A percentile compares a stretch with the other conserved stretches of the same genome.
Conservation (phyloP, 306 rosid species). For the Rubus idaeus region DNA sequence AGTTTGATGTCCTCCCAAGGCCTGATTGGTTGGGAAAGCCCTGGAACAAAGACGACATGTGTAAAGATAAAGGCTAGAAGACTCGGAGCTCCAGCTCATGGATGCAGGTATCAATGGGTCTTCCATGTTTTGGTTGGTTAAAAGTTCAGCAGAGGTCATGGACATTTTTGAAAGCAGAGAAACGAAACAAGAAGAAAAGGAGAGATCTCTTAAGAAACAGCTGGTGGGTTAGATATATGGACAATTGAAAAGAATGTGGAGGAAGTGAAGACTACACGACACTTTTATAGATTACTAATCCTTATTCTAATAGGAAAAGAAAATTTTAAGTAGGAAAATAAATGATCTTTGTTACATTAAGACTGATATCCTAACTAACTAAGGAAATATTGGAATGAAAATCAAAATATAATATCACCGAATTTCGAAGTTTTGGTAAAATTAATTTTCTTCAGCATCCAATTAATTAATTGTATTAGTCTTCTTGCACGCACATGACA, state of each 20-base stretch:
- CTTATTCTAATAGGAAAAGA: background rate
- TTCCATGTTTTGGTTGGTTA: background rate
- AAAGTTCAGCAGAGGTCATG: background rate
- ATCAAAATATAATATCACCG: too few relatives aligned
- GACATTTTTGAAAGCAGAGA: background rate
- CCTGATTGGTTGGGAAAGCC: conserved; percentile 21
- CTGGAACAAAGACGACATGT: conserved; percentile 21
- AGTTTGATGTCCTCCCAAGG: conserved; percentile 43
- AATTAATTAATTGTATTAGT: too few relatives aligned
- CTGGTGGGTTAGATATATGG: background rate
- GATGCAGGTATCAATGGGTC: background rate
- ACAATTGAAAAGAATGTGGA: background rate
- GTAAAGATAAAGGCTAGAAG: background rate
- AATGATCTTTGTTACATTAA: too few relatives aligned
- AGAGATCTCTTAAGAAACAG: background rate
- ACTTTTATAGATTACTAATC: background rate
- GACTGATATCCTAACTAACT: too few relatives aligned
- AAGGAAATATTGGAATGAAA: too few relatives aligned
- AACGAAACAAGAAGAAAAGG: background rate
- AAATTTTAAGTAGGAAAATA: background rate
- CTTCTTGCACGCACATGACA: too few relatives aligned
- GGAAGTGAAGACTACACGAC: background rate
- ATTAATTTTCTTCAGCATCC: too few relatives aligned
- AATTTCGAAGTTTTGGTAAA: too few relatives aligned
- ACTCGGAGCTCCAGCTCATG: background rate